Conservation (phyloP, 306 rosid species). For the Nissolia schottii region DNA sequence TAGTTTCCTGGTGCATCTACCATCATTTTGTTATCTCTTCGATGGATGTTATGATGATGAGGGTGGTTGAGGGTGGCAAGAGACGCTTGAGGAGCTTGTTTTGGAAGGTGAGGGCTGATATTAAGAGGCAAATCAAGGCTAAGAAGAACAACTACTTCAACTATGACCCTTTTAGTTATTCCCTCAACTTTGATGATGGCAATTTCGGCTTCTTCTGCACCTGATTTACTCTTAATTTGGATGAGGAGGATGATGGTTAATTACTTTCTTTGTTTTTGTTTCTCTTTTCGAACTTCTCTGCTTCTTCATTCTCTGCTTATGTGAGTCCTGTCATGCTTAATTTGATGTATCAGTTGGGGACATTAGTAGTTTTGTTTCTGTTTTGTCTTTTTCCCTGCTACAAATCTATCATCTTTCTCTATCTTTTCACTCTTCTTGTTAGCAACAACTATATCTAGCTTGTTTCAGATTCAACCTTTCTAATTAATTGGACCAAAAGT, state of each 20-base stretch:
- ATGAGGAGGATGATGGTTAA: not conserved
- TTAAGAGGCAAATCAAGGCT: slow-evolving; percentile 35
- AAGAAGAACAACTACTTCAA: slow-evolving; percentile 35
- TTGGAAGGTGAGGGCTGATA: slow-evolving; percentile 47
- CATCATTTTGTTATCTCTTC: no score
- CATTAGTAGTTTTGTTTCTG: not conserved
- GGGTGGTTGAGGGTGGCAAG: slow-evolving; percentile 34
- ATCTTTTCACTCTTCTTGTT: no score
- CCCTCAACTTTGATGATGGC: slow-evolving; percentile 67
- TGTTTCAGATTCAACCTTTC: not conserved
- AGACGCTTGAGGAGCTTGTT: slow-evolving; percentile 45
- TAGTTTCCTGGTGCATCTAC: no score
- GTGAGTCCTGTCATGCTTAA: not conserved
- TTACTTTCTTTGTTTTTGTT: not conserved
- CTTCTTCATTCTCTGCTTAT: not conserved
- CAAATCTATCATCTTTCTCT: not conserved
- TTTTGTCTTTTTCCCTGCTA: not conserved
- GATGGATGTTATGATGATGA: slow-evolving; percentile 24
- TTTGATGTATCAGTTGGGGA: not conserved
- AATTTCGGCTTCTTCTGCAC: slow-evolving; percentile 47
- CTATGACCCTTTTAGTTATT: slow-evolving; percentile 61
- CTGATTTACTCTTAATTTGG: not conserved
- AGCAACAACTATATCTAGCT: not conserved
- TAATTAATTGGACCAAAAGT: no score
- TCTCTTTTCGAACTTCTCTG: not conserved